Conservation (phyloP, 2,329 filamentous ascomycete species). For the Chrysoporthe deuterocubensis region DNA sequence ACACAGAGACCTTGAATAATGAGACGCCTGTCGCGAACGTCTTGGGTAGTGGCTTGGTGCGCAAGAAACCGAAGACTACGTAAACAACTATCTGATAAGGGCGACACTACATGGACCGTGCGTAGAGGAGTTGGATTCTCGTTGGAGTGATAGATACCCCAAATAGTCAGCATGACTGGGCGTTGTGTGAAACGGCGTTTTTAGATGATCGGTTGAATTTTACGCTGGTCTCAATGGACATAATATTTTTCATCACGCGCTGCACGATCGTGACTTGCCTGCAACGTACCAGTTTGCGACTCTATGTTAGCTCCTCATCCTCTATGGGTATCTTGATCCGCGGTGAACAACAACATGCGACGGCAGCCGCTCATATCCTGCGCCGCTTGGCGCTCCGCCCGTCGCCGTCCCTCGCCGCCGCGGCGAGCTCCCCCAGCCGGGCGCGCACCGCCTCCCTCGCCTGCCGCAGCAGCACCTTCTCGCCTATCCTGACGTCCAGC, state of each 20-base stretch:
- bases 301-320: background rate
- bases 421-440: slow-evolving; percentile 28
- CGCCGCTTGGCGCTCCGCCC: slow-evolving; percentile 35
- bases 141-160: slow-evolving; percentile 22
- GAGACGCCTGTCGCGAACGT: slow-evolving; percentile 37
- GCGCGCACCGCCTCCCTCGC: slow-evolving; percentile 33
- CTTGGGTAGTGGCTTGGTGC: slow-evolving; percentile 45
- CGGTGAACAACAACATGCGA: background rate
- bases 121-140: slow-evolving; percentile 7
- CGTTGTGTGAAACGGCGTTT: slow-evolving; percentile 17
- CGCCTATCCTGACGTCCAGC: slow-evolving; percentile 41
- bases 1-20: slow-evolving; percentile 15
- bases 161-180: slow-evolving; percentile 10
- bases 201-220: background rate
- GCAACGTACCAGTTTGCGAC: background rate
- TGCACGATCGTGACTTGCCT: background rate
- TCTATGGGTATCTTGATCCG: slow-evolving; percentile 25
- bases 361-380: slow-evolving; percentile 22
- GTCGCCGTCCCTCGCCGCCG: slow-evolving; percentile 28
- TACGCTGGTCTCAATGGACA: background rate
- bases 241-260: too few species aligned
- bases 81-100: background rate
- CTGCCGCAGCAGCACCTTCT: slow-evolving; percentile 40
- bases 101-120: background rate
- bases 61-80: slow-evolving; percentile 45